Conservation (phyloP, 1,284 basidiomycete genomes). For the Tremellales sp. region DNA sequence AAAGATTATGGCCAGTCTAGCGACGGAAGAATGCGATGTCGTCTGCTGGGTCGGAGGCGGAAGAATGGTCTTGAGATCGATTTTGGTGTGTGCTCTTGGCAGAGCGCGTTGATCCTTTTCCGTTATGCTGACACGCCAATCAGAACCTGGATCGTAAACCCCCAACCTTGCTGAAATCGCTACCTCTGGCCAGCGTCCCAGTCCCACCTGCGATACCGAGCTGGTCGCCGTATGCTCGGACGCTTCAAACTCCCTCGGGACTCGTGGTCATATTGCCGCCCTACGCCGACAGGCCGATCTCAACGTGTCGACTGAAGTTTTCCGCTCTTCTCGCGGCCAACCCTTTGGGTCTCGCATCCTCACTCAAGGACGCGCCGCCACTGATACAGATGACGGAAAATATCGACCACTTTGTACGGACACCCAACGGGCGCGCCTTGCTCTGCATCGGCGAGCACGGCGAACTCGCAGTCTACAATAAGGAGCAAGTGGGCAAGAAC, state of each 20-base stretch:
- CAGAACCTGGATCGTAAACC: constrained; percentile 85
- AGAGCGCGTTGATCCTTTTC: background rate
- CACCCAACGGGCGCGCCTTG: constrained; percentile 46
- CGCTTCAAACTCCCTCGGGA: constrained; percentile 16
- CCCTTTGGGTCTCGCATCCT: constrained; percentile 7
- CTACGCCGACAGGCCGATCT: constrained; percentile 1
- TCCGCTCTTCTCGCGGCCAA: constrained; percentile 20
- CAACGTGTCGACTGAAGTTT: constrained; percentile 19
- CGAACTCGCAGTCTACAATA: constrained; percentile 42
- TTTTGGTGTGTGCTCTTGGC: constrained; percentile 58
- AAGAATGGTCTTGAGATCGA: constrained; percentile 64
- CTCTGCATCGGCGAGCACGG: constrained; percentile 34
- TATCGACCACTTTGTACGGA: constrained; percentile 40
- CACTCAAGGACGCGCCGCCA: background rate
- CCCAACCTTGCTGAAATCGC: constrained; percentile 74
- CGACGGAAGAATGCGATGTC: constrained; percentile 70
- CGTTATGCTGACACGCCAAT: background rate
- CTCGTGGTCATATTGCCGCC: constrained; percentile 10
- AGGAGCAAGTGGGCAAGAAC: constrained; percentile 30
- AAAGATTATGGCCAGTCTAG: constrained; percentile 27
- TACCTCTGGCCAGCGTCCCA: constrained; percentile 64
- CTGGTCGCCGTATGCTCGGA: constrained; percentile 55
- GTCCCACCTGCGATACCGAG: constrained; percentile 56
- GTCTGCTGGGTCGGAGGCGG: constrained; percentile 74
- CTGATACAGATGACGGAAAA: constrained; percentile 28